Conservation (phyloP, 225 moss, liverwort and hornwort species). For the Neckera pumila region DNA sequence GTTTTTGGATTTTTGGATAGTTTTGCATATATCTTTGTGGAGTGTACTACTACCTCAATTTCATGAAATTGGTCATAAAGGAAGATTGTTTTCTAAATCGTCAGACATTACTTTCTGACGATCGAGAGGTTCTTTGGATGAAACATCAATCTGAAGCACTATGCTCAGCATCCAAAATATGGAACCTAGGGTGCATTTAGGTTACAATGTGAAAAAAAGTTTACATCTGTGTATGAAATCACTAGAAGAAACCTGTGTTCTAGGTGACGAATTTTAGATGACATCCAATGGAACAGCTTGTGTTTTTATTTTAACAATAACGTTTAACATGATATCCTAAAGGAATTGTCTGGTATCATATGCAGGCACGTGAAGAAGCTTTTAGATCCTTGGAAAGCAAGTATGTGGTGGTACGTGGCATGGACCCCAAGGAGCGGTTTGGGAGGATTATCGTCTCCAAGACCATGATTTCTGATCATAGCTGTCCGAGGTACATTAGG, state of each 20-base stretch:
- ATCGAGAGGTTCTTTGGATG: neutral
- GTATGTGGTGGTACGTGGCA: slow-evolving; percentile 36
- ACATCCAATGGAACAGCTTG: no score
- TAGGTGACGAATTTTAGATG: neutral
- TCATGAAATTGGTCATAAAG: neutral
- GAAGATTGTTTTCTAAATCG: neutral
- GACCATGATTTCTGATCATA: slow-evolving; percentile 38
- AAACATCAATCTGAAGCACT: neutral
- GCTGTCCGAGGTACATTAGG: slow-evolving; percentile 7
- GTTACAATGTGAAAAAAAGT: neutral
- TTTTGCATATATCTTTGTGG: neutral
- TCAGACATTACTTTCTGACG: neutral
- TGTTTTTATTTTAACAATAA: neutral
- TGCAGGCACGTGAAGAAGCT: neutral
- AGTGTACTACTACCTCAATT: neutral
- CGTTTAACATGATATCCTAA: neutral
- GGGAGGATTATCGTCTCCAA: slow-evolving; percentile 36
- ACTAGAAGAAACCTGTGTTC: neutral
- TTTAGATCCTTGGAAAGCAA: neutral
- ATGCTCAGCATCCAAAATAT: neutral
- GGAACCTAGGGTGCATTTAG: neutral
- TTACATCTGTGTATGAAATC: neutral
- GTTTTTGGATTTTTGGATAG: no score
- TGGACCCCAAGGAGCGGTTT: slow-evolving; percentile 31
- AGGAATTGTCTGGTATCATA: accelerated